Evolutionary conservation across 2,329 filamentous ascomycete species (phyloP), one percentile per base, ranked within the genome.

Genomic region (Fusarium agapanthi): DNA sequence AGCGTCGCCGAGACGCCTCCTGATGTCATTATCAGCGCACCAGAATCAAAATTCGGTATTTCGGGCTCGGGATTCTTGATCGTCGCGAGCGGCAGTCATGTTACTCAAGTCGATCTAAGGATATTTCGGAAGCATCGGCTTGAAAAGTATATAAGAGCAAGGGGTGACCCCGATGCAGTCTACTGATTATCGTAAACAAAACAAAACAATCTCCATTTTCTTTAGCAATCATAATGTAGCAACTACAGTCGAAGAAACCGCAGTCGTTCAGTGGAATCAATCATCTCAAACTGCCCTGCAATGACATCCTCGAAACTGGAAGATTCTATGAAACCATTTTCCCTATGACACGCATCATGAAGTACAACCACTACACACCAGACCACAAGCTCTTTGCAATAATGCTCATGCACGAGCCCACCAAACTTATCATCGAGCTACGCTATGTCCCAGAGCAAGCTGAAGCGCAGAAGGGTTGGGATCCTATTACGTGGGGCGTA

Each of bases 401-500:
- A 12, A 58, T 58, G 55, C 22, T 58, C 10, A 22, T 32, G 16
- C 55, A 58, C 18, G 22, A 58, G 20, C 55, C 55, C 5, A 58
- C 55, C 11, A 48, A 38, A 1, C 34, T 58, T 3, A 58, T 58
- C 26, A 37, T 58, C 1, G 55, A 58, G 20, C 26, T 58, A 6
- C 55, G 43, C 6, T 24, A 58, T 12, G 55, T 38, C 14, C 32
- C 55, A 5, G 24, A 10, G 4, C 43, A 58, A 5, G 55, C 43
- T 3, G 3, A 20, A 24, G 34, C 34, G 2, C 55, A 58, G 16
- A 38, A 58, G 13, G 34, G 55, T 22, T 58, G 55, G 55, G 55
- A 58, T 30, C 55, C 55, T 14, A 47, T 58, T 3, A 58, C 55
- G 3, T 58, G 55, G 55, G 55, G 55, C 4, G 43, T 58, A 20